Evolutionary conservation across 768 basidiomycete species (phyloP), one percentile per base, ranked within the genome.

Genomic region (Leucosporidium scottii): DNA sequence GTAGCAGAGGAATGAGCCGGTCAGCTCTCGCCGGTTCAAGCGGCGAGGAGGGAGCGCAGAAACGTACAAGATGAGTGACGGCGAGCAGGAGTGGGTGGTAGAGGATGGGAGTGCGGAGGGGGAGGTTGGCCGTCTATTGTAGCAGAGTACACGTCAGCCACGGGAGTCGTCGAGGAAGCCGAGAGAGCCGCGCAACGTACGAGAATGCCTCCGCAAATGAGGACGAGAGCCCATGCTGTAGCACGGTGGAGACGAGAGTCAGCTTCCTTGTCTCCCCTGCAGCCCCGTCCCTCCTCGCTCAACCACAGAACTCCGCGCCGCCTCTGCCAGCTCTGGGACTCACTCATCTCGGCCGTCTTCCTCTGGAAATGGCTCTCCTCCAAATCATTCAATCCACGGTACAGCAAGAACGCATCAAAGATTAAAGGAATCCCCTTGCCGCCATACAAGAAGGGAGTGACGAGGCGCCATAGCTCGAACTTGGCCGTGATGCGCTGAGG

Each of bases 281-380:
- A n/a, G 10, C 30, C 10, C 13, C 15, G 3, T 17, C 4, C 12
- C 12, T 28, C 59, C 27, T 49, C 17, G 4, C 17, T 21, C 28
- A 5, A 30, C 1, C 30, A n/a, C n/a, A n/a, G n/a, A n/a, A n/a
- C 59, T 5, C 39, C 44, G 15, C 27, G 28, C 54, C 20, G 3
- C 34, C 23, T 4, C 34, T 34, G 31, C 3, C 39, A 44, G 6
- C 39, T 12, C 1, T 4, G 75, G 21, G 86, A 81, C 73, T 91
- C 89, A 83, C 86, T 91, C 23, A 87, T 88, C 78, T 92, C 90
- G 4, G 88, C 83, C 0, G 88, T 87, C 58, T 84, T 83, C 6
- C 80, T 77, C 0, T 76, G 70, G 74, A 85, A 92, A 53, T 85
- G 82, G 6, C 81, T 80, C 20, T 81, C 79, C 78, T 93, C 91